These are phyloP conservation scores for Arabis alpina DNA, from an alignment of 345 rosid genomes.

Conservation along the genomic window DNA sequence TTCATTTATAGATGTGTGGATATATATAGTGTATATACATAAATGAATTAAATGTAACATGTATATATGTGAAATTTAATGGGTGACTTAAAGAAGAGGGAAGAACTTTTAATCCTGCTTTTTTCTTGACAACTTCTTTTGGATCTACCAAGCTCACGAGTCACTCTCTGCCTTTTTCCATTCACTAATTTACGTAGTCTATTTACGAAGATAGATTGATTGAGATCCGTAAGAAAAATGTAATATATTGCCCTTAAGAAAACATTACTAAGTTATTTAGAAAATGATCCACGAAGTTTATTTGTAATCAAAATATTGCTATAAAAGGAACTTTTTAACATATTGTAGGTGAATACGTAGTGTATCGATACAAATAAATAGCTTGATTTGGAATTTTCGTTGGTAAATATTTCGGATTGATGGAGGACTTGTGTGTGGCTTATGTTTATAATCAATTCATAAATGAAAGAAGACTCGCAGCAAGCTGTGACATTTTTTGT, in stretches of 20 bases:
- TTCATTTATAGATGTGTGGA: constrained; percentile 43
- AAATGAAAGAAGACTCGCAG: constrained; percentile 8
- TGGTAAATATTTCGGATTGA: constrained; percentile 19
- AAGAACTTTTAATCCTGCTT: constrained; percentile 38
- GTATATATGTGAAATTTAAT: constrained; percentile 40
- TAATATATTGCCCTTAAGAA: not conserved
- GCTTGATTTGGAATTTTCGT: constrained; percentile 26
- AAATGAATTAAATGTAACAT: constrained; percentile 41
- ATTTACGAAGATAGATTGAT: constrained; percentile 1
- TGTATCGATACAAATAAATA: not conserved
- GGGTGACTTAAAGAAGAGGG: constrained; percentile 49
- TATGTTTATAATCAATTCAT: not conserved
- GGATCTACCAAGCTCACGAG: constrained; percentile 47
- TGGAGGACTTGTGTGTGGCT: constrained; percentile 4
- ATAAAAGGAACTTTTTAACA: constrained; percentile 1
- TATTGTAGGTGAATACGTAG: not conserved
- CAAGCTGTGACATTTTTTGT: constrained; percentile 13
- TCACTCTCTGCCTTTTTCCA: constrained; percentile 41
- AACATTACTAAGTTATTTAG: constrained; percentile 20
- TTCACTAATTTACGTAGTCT: constrained; percentile 32
- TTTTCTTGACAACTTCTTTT: constrained; percentile 38
- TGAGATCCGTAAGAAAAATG: constrained; percentile 19
- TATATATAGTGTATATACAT: constrained; percentile 32
- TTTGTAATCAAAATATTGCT: constrained; percentile 8
- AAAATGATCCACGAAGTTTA: constrained; percentile 13